These are phyloP conservation scores for Candida tetrigidarum DNA, from an alignment of 1,139 yeast genomes.

Conservation along the genomic window DNA sequence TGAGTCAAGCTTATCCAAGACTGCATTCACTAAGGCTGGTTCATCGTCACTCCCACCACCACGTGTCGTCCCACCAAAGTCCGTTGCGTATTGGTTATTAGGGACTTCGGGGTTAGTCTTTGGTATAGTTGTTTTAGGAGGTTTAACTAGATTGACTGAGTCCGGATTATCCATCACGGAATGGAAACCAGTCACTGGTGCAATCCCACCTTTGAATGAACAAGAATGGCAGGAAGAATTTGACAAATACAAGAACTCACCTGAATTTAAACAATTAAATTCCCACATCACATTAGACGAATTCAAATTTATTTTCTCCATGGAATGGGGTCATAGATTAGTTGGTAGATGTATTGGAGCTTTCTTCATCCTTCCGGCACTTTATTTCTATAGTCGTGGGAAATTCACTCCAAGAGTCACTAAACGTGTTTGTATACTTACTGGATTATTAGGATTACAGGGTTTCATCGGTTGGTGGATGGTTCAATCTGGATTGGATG, in stretches of 20 bases:
- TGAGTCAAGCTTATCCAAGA: not conserved
- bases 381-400: slow-evolving; percentile 72
- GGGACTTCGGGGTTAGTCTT: slow-evolving; percentile 92
- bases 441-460: slow-evolving; percentile 84
- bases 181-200: slow-evolving; percentile 98
- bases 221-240: slow-evolving; percentile 88
- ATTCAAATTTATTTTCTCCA: slow-evolving; percentile 90
- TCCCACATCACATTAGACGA: slow-evolving; percentile 92
- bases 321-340: slow-evolving; percentile 98
- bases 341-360: slow-evolving; percentile 92
- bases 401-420: slow-evolving; percentile 74
- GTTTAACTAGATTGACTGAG: slow-evolving; percentile 92
- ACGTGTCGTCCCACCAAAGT: slow-evolving; percentile 39
- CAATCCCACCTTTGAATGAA: slow-evolving; percentile 83
- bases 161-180: slow-evolving; percentile 96
- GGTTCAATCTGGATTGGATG: slow-evolving; percentile 96
- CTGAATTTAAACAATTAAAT: slow-evolving; percentile 89
- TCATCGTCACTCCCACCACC: slow-evolving; percentile 16
- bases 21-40: slow-evolving; percentile 9
- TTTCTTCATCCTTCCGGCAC: slow-evolving; percentile 81
- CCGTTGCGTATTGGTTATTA: slow-evolving; percentile 86
- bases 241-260: slow-evolving; percentile 77
- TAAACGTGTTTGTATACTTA: slow-evolving; percentile 67
- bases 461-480: slow-evolving; percentile 99
- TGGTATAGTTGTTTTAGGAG: slow-evolving; percentile 96